These are phyloP conservation scores for Plasmodium adleri DNA, from an alignment of 169 alveolate genomes.

Conservation along the genomic window DNA sequence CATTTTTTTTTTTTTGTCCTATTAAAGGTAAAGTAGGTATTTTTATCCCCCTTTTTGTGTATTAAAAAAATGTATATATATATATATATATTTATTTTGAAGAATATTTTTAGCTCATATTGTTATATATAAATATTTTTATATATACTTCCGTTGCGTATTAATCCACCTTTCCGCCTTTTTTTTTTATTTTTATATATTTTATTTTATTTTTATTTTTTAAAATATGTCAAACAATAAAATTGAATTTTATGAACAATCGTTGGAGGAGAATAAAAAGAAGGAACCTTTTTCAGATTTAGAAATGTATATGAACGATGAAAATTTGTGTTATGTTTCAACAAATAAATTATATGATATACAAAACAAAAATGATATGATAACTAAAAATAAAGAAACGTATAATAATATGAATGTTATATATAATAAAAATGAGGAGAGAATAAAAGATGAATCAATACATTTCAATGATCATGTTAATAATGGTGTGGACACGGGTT, in stretches of 20 bases:
- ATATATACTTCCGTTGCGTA: slow-evolving; percentile 1
- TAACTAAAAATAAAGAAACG: not conserved
- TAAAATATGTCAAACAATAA: slow-evolving; percentile 6
- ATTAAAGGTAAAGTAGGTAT: not conserved
- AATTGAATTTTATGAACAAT: not conserved
- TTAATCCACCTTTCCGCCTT: not conserved
- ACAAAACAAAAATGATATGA: slow-evolving; percentile 34
- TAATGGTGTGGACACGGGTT: too few species aligned
- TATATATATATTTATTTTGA: slow-evolving; percentile 3
- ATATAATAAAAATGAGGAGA: too few species aligned
- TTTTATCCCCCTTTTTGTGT: not conserved
- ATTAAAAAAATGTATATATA: not conserved
- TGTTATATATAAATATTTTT: not conserved
- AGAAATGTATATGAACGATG: slow-evolving; percentile 4
- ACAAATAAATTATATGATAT: slow-evolving; percentile 18
- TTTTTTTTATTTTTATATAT: not conserved
- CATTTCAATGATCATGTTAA: too few species aligned
- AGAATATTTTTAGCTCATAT: not conserved
- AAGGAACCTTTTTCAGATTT: slow-evolving; percentile 3
- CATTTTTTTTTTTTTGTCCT: not conserved
- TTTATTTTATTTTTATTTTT: not conserved
- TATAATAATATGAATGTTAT: too few species aligned
- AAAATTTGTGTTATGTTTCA: slow-evolving; percentile 6
- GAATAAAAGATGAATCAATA: too few species aligned
- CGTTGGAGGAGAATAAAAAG: slow-evolving; percentile 3